Evolutionary conservation across 768 basidiomycete species (phyloP), one percentile per base, ranked within the genome.

Genomic region (Mycena latifolia): DNA sequence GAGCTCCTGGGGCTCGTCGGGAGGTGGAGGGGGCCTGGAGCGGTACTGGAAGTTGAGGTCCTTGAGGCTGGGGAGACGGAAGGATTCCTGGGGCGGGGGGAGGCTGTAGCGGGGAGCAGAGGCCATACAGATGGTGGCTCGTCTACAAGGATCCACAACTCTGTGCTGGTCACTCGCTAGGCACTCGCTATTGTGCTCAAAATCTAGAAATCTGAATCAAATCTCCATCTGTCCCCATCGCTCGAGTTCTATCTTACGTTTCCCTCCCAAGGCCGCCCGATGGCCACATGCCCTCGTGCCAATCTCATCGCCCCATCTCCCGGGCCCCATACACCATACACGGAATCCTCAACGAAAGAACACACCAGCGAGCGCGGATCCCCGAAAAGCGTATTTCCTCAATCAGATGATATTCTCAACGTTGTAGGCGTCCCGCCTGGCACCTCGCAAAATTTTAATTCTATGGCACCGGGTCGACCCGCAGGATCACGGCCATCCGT

Each of bases 1-100:
- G 41, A 69, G 65, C 53, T 81, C 78, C 64, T 80, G 79, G 27
- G 72, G 55, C n/a, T 69, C 71, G 17, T 76, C 73, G 29, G 76
- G 72, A 45, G 74, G 74, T 2, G 74, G 72, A 46, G 75, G 74
- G 1, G 74, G 72, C 22, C 59, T 78, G 67, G 25, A 81, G 68
- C 55, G 71, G 58, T 84, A 86, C 60, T 75, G 74, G 68, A 92
- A 91, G 75, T 91, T 89, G 74, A 93, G 83, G 73, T 91, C 89
- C 79, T 87, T 92, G 75, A 92, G 84, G 22, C 90, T 90, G 0
- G 91, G 91, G 6, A 92, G 84, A 41, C 89, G 88, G 71, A 88
- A 77, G 62, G 83, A 79, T 63, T 77, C 82, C 72, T 83, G 77
- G 57, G 80, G 76, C 67, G 77, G 80, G 37, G 79, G 72, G 9